These are phyloP conservation scores for Gillenia trifoliata DNA, from an alignment of 306 rosid genomes.

Conservation along the genomic window DNA sequence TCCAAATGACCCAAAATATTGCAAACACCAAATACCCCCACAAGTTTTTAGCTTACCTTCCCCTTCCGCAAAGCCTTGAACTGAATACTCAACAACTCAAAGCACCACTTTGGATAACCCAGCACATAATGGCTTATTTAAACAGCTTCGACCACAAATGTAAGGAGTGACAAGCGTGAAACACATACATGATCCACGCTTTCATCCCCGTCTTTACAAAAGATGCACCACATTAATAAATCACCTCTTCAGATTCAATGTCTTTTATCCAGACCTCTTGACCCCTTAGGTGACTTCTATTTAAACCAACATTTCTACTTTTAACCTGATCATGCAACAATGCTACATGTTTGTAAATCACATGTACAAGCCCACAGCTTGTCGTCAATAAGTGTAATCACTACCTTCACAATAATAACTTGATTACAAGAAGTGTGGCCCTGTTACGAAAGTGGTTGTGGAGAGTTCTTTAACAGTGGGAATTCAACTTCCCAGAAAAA, in stretches of 20 bases:
- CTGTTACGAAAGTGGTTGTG: not conserved
- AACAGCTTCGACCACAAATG: not conserved
- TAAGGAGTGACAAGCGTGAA: not conserved
- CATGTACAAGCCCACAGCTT: not conserved
- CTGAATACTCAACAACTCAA: not conserved
- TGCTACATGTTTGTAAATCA: not conserved
- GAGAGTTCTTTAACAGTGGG: not conserved
- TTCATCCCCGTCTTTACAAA: not conserved
- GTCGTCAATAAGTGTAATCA: not conserved
- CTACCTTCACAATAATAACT: not conserved
- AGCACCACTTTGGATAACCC: not conserved
- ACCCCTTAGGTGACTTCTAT: not conserved
- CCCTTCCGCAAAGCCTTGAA: not conserved
- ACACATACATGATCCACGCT: not conserved
- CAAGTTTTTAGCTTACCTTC: not conserved
- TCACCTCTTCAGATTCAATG: not conserved
- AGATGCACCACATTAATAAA: not conserved
- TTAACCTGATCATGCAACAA: not conserved
- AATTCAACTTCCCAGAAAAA: too few species aligned
- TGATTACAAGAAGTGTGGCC: not conserved
- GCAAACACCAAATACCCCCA: not conserved
- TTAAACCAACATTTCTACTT: not conserved
- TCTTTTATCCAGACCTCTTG: not conserved
- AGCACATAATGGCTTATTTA: not conserved
- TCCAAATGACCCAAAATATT: not conserved